Conservation (phyloP, 495 filamentous ascomycete species). For the Entonaema liquescens region DNA sequence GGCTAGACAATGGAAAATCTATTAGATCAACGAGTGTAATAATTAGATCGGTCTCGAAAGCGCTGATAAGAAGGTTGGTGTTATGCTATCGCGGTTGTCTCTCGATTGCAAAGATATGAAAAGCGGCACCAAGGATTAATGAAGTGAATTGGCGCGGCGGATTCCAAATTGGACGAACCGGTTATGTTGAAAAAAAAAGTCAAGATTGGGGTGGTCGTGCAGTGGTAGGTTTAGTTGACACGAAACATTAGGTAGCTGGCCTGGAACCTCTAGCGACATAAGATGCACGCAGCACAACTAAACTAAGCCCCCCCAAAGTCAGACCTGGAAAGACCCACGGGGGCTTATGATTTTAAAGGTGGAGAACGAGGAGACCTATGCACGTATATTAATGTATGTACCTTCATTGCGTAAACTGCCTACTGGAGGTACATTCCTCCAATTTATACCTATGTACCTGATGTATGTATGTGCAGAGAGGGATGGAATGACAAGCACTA, state of each 20-base stretch:
- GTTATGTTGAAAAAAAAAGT: conserved; percentile 37
- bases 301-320: conserved; percentile 9
- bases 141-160: conserved; percentile 36
- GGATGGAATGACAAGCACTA: conserved; percentile 16
- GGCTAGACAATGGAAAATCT: conserved; percentile 23
- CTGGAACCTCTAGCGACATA: conserved; percentile 16
- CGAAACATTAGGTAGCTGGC: conserved; percentile 25
- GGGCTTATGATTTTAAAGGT: conserved; percentile 24
- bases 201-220: conserved; percentile 27
- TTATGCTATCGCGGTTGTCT: conserved; percentile 28
- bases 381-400: conserved; percentile 1
- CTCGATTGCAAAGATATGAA: conserved; percentile 23
- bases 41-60: conserved; percentile 13
- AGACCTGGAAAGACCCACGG: conserved; percentile 13
- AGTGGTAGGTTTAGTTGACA: conserved; percentile 33
- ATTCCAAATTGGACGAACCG: conserved; percentile 34
- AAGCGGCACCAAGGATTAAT: conserved; percentile 29
- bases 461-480: neutral
- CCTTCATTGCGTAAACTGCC: neutral
- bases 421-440: neutral
- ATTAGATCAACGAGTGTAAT: conserved; percentile 23
- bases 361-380: conserved; percentile 16
- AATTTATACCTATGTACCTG: neutral
- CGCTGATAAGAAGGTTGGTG: conserved; percentile 10
- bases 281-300: conserved; percentile 12